These are phyloP conservation scores for Talaromyces wortmannii DNA, from an alignment of 495 filamentous ascomycete species.

Conservation along the genomic window DNA sequence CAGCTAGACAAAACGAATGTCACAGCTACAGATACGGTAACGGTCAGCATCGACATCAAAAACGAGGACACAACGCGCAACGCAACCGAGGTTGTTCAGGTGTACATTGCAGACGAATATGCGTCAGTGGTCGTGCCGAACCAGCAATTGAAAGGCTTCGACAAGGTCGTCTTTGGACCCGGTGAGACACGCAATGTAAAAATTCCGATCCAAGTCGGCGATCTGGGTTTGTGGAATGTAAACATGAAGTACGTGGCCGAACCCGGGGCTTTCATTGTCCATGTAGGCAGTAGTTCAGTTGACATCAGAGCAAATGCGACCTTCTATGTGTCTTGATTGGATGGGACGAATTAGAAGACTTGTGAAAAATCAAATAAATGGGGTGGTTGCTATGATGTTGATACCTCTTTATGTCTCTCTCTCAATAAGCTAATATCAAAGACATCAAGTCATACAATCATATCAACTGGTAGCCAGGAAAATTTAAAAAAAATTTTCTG, in stretches of 20 bases:
- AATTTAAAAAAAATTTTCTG: no score
- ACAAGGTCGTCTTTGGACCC: constrained; percentile 56
- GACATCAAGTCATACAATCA: no score
- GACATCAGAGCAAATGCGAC: constrained; percentile 4
- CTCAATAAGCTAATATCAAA: no score
- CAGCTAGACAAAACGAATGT: constrained; percentile 35
- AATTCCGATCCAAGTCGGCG: constrained; percentile 42
- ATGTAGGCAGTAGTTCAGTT: constrained; percentile 40
- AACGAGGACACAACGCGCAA: constrained; percentile 51
- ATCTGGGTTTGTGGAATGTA: constrained; percentile 55
- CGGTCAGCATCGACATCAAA: constrained; percentile 46
- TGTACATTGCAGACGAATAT: constrained; percentile 56
- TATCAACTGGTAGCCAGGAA: no score
- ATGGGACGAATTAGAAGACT: neutral
- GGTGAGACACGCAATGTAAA: constrained; percentile 51
- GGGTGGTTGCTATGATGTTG: neutral
- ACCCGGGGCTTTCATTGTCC: constrained; percentile 54
- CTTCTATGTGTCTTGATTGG: neutral
- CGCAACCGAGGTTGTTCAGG: constrained; percentile 62
- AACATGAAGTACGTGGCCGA: constrained; percentile 63
- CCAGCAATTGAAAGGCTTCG: constrained; percentile 59
- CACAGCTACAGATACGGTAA: constrained; percentile 33
- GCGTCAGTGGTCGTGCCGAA: constrained; percentile 60
- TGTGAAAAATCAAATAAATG: neutral
- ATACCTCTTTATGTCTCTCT: no score